phyloP scores from a whole-genome alignment of 495 filamentous ascomycete genomes.

The Tuber melanosporum region DNA sequence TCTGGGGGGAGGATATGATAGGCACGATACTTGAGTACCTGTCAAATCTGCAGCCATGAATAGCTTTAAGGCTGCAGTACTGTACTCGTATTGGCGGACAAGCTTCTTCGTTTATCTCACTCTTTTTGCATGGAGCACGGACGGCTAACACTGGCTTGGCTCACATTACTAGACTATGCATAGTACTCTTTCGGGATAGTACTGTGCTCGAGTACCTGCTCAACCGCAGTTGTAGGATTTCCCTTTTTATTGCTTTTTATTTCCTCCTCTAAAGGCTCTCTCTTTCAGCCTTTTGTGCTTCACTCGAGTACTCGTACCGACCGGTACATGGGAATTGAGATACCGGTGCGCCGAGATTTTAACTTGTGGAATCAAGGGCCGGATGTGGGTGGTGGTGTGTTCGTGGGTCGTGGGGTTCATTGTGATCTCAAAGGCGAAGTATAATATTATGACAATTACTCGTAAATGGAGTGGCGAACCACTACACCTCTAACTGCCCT shows the following conservation, averaged over 20 bases:
- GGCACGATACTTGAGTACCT: background rate
- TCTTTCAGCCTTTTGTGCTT: background rate
- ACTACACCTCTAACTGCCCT: background rate
- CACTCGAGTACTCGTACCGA: too few species aligned
- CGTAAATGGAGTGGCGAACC: background rate
- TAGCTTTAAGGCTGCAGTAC: background rate
- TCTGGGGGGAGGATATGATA: background rate
- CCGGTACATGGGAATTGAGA: background rate
- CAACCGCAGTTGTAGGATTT: background rate
- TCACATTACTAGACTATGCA: background rate
- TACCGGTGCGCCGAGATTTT: background rate
- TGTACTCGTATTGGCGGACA: background rate
- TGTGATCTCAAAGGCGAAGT: background rate
- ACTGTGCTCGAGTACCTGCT: background rate
- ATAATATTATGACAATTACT: background rate
- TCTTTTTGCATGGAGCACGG: background rate
- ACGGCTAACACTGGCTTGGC: background rate
- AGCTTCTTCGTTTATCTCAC: background rate
- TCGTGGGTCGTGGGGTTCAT: background rate
- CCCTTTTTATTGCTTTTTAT: background rate
- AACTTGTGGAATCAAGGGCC: background rate
- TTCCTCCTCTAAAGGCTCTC: background rate
- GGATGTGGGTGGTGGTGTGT: background rate
- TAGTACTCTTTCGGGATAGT: background rate
- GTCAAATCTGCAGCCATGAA: background rate